Percentiles rank a stretch among this genome's conserved stretches.
Evolutionary conservation across 495 filamentous ascomycete species (phyloP).

Genomic region (Chaetomidium leptoderma): DNA sequence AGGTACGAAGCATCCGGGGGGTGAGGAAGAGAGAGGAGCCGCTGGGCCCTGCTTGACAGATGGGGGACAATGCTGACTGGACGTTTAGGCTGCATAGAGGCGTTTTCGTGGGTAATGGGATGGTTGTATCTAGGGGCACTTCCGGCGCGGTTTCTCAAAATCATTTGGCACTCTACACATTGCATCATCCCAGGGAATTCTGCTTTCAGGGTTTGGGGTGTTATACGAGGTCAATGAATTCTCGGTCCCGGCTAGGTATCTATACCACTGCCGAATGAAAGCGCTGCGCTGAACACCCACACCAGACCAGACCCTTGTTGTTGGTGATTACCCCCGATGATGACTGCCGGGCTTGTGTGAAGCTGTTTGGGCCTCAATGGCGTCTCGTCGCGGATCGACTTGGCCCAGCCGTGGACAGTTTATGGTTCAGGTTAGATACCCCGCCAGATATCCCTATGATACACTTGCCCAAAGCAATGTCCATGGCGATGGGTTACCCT

Average conservation of each 20-base stretch:
- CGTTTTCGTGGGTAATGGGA: constrained; percentile 27
- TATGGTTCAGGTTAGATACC: constrained; percentile 11
- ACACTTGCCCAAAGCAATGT: constrained; percentile 7
- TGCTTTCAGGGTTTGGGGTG: constrained; percentile 38
- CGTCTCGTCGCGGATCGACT: background rate
- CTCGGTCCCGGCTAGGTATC: constrained; percentile 35
- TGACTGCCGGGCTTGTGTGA: constrained; percentile 9
- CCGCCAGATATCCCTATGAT: constrained; percentile 22
- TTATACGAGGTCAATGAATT: constrained; percentile 36
- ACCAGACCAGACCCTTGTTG: constrained; percentile 14
- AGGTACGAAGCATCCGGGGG: constrained; percentile 56
- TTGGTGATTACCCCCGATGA: constrained; percentile 4
- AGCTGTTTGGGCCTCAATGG: constrained; percentile 6
- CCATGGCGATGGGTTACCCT: background rate
- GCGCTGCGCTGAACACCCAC: constrained; percentile 29
- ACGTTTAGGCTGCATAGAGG: constrained; percentile 28
- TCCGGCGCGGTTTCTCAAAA: constrained; percentile 33
- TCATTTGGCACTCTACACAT: constrained; percentile 34
- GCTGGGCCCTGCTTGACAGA: background rate
- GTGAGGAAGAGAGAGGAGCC: background rate
- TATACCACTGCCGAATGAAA: constrained; percentile 36
- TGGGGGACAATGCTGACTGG: constrained; percentile 24
- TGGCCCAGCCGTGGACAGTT: constrained; percentile 7
- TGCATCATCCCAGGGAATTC: constrained; percentile 38
- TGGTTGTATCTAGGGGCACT: constrained; percentile 32